Conservation (phyloP, 768 basidiomycete genomes). For the Naganishia randhawae region DNA sequence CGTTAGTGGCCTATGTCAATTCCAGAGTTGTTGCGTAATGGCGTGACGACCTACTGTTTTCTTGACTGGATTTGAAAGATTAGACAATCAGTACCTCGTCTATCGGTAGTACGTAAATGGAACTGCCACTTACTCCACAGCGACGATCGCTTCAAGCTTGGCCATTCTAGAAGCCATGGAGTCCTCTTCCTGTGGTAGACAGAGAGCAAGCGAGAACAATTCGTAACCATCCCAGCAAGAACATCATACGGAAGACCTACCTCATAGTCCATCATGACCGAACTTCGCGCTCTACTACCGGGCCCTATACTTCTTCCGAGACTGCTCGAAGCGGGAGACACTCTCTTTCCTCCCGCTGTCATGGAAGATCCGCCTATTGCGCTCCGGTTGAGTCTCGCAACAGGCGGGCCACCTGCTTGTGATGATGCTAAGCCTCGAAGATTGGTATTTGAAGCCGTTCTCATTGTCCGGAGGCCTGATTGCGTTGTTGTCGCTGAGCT, state of each 20-base stretch:
- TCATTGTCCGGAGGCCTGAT: slow-evolving; percentile 2
- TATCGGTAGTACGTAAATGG: neutral
- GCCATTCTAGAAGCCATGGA: slow-evolving; percentile 19
- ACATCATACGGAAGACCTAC: neutral
- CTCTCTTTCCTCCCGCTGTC: neutral
- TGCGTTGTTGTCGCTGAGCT: neutral
- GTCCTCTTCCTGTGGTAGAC: slow-evolving; percentile 1
- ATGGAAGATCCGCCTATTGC: neutral
- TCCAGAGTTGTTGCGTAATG: neutral
- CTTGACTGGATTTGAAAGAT: slow-evolving; percentile 4
- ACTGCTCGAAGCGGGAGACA: neutral
- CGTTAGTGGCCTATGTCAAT: neutral
- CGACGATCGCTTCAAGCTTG: slow-evolving; percentile 25
- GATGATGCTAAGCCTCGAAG: slow-evolving; percentile 9
- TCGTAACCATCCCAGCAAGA: neutral
- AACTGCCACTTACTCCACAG: slow-evolving; percentile 10
- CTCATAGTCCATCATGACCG: slow-evolving; percentile 21
- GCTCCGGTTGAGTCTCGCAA: neutral
- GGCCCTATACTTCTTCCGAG: neutral
- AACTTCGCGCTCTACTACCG: slow-evolving; percentile 7
- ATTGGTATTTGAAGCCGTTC: slow-evolving; percentile 21
- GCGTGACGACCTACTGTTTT: slow-evolving; percentile 10
- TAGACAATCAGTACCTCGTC: neutral
- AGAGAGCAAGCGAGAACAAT: no score
- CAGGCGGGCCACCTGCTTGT: neutral